Conservation (phyloP, 192 early-diverging fungal species). For the Pecoramyces ruminantium region DNA sequence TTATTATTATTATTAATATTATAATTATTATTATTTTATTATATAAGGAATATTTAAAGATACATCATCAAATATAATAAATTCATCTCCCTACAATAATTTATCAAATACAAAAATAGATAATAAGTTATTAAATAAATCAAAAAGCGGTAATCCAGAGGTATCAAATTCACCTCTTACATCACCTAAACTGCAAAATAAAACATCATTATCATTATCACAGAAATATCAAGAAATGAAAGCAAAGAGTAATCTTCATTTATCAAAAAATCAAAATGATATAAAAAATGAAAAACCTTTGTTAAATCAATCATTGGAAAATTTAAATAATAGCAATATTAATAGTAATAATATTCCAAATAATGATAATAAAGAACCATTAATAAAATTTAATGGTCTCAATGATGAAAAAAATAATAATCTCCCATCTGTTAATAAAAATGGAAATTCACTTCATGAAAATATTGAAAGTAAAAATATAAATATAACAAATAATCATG, state of each 20-base stretch:
- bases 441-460: not conserved
- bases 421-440: not conserved
- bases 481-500: not conserved
- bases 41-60: too few species aligned
- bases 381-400: not conserved
- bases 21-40: too few species aligned
- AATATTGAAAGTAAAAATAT: not conserved
- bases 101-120: not conserved
- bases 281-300: not conserved
- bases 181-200: not conserved
- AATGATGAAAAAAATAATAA: not conserved
- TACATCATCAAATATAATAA: too few species aligned
- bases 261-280: not conserved
- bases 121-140: not conserved
- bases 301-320: not conserved
- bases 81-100: too few species aligned
- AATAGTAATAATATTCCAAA: too few species aligned
- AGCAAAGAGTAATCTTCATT: not conserved
- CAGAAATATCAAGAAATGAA: not conserved
- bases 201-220: not conserved
- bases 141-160: not conserved
- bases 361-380: too few species aligned
- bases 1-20: too few species aligned
- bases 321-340: too few species aligned
- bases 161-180: not conserved